phyloP scores from a whole-genome alignment of 352 stramenopile genomes.

The Phytopythium oedochilum region DNA sequence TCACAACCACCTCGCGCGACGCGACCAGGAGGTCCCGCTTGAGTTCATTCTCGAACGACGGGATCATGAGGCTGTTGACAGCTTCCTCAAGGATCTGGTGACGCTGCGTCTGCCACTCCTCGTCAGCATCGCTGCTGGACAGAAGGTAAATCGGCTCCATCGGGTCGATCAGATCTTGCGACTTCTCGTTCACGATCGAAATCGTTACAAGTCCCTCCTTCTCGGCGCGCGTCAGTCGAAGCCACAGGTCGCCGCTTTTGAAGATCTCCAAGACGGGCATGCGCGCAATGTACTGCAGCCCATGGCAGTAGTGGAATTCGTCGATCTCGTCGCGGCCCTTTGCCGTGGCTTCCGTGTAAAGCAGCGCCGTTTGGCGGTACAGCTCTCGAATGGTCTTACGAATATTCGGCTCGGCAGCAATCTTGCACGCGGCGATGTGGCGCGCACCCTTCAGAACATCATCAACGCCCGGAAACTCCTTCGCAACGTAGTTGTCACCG shows the following conservation, averaged over 20 bases:
- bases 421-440: constrained; percentile 84
- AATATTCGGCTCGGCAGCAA: constrained; percentile 81
- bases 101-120: constrained; percentile 85
- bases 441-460: constrained; percentile 86
- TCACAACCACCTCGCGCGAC: constrained; percentile 69
- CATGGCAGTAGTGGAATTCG: constrained; percentile 85
- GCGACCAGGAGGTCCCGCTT: constrained; percentile 70
- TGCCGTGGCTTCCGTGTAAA: constrained; percentile 71
- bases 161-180: constrained; percentile 79
- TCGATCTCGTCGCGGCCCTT: constrained; percentile 88
- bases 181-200: constrained; percentile 76
- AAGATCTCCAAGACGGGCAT: constrained; percentile 84
- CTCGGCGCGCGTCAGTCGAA: constrained; percentile 72
- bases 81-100: constrained; percentile 83
- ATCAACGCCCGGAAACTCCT: constrained; percentile 80
- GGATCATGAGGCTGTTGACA: constrained; percentile 78
- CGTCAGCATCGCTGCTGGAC: constrained; percentile 43
- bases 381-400: constrained; percentile 82
- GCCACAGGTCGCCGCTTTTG: constrained; percentile 67
- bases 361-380: constrained; percentile 67
- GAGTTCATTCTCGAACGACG: constrained; percentile 84
- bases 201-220: constrained; percentile 82
- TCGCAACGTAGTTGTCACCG: constrained; percentile 74
- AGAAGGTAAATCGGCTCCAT: constrained; percentile 70
- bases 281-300: constrained; percentile 80